Conservation (phyloP, 2,329 filamentous ascomycete genomes). For the Ascosphaera apis region DNA sequence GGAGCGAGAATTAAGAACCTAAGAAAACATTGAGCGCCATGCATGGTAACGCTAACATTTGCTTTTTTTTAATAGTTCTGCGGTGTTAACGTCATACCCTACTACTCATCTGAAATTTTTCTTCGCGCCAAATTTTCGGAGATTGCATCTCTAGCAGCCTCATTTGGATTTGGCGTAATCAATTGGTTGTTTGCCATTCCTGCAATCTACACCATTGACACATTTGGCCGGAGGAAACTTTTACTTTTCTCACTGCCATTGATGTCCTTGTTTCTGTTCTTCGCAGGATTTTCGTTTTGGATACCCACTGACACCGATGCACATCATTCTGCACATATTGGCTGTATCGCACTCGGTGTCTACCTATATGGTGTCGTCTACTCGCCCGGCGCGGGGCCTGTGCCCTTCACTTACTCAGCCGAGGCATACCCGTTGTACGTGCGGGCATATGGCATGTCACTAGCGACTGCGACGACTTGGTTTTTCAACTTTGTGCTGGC, state of each 20-base stretch:
- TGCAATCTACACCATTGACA: constrained; percentile 44
- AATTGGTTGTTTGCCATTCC: constrained; percentile 43
- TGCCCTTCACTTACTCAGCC: constrained; percentile 44
- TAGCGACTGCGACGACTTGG: constrained; percentile 39
- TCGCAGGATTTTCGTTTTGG: constrained; percentile 30
- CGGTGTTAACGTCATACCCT: constrained; percentile 31
- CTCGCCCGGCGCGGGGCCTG: constrained; percentile 37
- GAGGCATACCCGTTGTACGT: constrained; percentile 44
- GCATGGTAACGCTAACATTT: too few species aligned
- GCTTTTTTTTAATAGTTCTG: constrained; percentile 20
- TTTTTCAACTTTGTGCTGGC: constrained; percentile 32
- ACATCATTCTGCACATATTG: constrained; percentile 15
- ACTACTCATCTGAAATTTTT: constrained; percentile 40
- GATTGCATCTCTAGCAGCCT: constrained; percentile 30
- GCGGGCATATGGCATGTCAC: constrained; percentile 37
- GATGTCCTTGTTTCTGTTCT: constrained; percentile 32
- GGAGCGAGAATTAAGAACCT: too few species aligned
- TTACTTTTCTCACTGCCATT: constrained; percentile 41
- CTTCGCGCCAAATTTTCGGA: constrained; percentile 27
- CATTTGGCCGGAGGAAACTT: constrained; percentile 40
- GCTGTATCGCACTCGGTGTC: constrained; percentile 20
- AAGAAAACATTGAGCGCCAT: too few species aligned
- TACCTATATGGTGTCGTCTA: constrained; percentile 23
- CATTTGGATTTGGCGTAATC: constrained; percentile 36
- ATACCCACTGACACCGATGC: constrained; percentile 17